Evolutionary conservation across 306 rosid species (phyloP), one percentile per base, ranked within the genome.

Genomic region (Castanospermum australe): DNA sequence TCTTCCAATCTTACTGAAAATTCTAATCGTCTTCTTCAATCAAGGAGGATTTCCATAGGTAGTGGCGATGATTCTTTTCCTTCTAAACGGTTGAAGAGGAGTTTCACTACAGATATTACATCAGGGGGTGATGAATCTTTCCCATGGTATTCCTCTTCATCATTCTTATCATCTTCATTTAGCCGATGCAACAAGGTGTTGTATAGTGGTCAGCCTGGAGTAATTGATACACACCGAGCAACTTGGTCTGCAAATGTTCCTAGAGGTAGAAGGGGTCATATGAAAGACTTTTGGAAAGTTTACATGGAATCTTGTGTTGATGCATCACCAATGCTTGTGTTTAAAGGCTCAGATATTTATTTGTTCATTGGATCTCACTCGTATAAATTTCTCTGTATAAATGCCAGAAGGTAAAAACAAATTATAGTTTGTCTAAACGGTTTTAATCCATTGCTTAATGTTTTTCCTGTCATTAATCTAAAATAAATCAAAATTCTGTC

Each of bases 331-430:
- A 56, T 91, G 75, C 75, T 94, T 76, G 92, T 92, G 72, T 82
- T 81, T 59, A 87, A 82, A 80, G 88, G 82, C 83, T 51, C 81
- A 22, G 84, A 88, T 44, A 60, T 86, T 73, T 91, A 81, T 82
- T 84, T 94, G 78, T 91, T 92, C 81, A 86, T 94, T 83, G 97
- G 97, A 83, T 92, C 98, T 69, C 98, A 91, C 90, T 90, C 98
- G 0, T 87, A 82, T 74, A 93, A 91, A 75, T 94, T 94, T 88
- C 48, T 87, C 42, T 94, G 98, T 72, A 76, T 94, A 73, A 83
- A 92, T 85, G 97, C 91, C 67, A 81, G 79, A 88, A 94, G 93
- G 98, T 94, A 88, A 79, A 77, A 48, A n/a, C 59, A 50, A 6
- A 21, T 56, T 59, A 45, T 67, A 41, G 60, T 79, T 73, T 76